phyloP scores from a whole-genome alignment of 78 protist species.

The Protostelium mycophagum region DNA sequence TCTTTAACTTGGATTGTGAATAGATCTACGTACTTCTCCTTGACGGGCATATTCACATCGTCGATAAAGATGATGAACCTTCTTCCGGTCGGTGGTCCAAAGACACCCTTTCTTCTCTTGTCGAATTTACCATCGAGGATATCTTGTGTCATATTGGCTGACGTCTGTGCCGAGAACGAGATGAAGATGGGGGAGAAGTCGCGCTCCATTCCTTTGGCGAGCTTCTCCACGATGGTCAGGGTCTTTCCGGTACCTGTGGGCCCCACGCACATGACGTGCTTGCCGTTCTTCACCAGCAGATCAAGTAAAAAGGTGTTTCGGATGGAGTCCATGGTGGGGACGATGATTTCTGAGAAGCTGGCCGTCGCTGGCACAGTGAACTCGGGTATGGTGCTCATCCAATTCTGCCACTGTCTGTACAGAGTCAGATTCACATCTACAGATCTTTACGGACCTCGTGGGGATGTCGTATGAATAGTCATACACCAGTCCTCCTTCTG shows the following conservation, averaged over 20 bases:
- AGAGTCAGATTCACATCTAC: not conserved
- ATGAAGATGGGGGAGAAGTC: constrained; percentile 24
- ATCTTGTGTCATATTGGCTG: constrained; percentile 71
- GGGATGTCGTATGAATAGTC: not conserved
- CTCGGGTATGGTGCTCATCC: constrained; percentile 56
- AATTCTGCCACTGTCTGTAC: constrained; percentile 46
- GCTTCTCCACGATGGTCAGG: constrained; percentile 38
- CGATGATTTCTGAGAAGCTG: constrained; percentile 55
- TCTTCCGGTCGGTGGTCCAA: constrained; percentile 70
- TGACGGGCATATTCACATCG: constrained; percentile 84
- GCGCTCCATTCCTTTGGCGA: constrained; percentile 28
- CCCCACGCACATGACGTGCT: constrained; percentile 71
- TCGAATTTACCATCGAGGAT: constrained; percentile 58
- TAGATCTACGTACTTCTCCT: constrained; percentile 64
- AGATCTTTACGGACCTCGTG: not conserved
- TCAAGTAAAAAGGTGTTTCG: constrained; percentile 65
- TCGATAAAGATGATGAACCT: constrained; percentile 69
- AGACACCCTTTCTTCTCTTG: constrained; percentile 50
- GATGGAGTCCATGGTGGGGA: constrained; percentile 85
- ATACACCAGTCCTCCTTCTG: constrained; percentile 16
- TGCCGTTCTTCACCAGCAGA: constrained; percentile 15
- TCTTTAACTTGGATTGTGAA: too few relatives aligned
- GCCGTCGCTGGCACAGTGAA: not conserved
- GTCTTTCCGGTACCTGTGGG: constrained; percentile 90
- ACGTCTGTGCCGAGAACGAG: constrained; percentile 78